phyloP scores from a whole-genome alignment of 2,329 filamentous ascomycete genomes.

The Neonectria punicea region DNA sequence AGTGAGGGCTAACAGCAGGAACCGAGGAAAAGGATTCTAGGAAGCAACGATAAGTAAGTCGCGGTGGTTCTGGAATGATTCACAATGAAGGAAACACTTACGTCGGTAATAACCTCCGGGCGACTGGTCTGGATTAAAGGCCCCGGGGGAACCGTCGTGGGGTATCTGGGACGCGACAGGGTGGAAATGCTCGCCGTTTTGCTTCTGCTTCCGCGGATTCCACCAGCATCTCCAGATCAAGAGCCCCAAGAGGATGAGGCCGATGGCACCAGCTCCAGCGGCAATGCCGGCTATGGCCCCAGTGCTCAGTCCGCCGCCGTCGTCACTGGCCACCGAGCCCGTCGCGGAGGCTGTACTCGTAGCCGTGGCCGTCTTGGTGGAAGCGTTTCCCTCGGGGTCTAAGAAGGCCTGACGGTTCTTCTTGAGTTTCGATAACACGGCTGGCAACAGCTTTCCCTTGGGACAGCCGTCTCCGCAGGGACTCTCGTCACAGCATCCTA shows the following conservation, averaged over 20 bases:
- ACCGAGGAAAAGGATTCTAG: slow-evolving; percentile 30
- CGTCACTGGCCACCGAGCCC: background rate
- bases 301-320: slow-evolving; percentile 25
- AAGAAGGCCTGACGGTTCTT: slow-evolving; percentile 33
- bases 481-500: slow-evolving; percentile 52
- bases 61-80: background rate
- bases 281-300: slow-evolving; percentile 38
- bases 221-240: slow-evolving; percentile 38
- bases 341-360: background rate
- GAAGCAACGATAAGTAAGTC: slow-evolving; percentile 16
- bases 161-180: slow-evolving; percentile 19
- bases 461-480: slow-evolving; percentile 36
- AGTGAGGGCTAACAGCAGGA: slow-evolving; percentile 23
- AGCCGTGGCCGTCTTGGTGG: background rate
- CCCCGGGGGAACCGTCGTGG: slow-evolving; percentile 8
- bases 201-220: slow-evolving; percentile 35
- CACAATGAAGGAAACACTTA: slow-evolving; percentile 20
- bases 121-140: slow-evolving; percentile 20
- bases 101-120: slow-evolving; percentile 37
- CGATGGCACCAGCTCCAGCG: slow-evolving; percentile 29
- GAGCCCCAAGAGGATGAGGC: slow-evolving; percentile 25
- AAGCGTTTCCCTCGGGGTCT: slow-evolving; percentile 15
- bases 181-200: slow-evolving; percentile 22
- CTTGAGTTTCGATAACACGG: slow-evolving; percentile 26
- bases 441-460: slow-evolving; percentile 22